phyloP scores from a whole-genome alignment of 495 filamentous ascomycete genomes.

The Parathielavia appendiculata region DNA sequence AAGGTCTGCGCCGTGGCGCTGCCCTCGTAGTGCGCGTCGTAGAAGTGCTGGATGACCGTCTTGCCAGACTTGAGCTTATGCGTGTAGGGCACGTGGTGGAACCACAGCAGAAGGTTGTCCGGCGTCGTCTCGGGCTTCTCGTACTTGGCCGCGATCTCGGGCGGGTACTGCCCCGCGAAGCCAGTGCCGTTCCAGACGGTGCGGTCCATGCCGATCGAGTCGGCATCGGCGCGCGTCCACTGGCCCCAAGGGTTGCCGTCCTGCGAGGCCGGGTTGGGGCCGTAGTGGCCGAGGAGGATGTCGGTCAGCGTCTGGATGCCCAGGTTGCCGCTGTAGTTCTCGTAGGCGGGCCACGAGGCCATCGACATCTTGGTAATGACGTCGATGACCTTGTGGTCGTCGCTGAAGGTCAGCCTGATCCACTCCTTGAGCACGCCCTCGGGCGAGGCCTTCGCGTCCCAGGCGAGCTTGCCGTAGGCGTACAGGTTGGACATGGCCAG shows the following conservation, averaged over 20 bases:
- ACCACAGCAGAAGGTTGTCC: slow-evolving; percentile 67
- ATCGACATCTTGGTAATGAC: slow-evolving; percentile 60
- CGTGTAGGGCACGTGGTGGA: slow-evolving; percentile 69
- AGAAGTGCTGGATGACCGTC: slow-evolving; percentile 73
- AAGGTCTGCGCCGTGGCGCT: slow-evolving; percentile 57
- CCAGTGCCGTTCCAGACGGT: slow-evolving; percentile 63
- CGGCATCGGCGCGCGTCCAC: slow-evolving; percentile 61
- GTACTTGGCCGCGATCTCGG: slow-evolving; percentile 50
- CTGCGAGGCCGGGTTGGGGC: slow-evolving; percentile 60
- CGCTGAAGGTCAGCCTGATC: slow-evolving; percentile 60
- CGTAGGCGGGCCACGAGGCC: slow-evolving; percentile 65
- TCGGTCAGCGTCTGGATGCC: slow-evolving; percentile 67
- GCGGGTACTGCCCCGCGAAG: slow-evolving; percentile 60
- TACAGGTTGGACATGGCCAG: slow-evolving; percentile 69
- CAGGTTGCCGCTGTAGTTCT: slow-evolving; percentile 66
- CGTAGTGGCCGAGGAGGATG: slow-evolving; percentile 61
- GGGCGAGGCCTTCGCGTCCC: slow-evolving; percentile 50
- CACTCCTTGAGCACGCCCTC: slow-evolving; percentile 55
- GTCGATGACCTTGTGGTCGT: slow-evolving; percentile 48
- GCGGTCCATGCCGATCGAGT: slow-evolving; percentile 66
- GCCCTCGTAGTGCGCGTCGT: slow-evolving; percentile 63
- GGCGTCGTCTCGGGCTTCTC: slow-evolving; percentile 61
- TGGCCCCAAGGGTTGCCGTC: slow-evolving; percentile 68
- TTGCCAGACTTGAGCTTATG: slow-evolving; percentile 58
- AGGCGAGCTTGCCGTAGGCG: slow-evolving; percentile 61